These are phyloP conservation scores for Podila verticillata DNA, from an alignment of 192 early-diverging fungal species.

Conservation along the genomic window DNA sequence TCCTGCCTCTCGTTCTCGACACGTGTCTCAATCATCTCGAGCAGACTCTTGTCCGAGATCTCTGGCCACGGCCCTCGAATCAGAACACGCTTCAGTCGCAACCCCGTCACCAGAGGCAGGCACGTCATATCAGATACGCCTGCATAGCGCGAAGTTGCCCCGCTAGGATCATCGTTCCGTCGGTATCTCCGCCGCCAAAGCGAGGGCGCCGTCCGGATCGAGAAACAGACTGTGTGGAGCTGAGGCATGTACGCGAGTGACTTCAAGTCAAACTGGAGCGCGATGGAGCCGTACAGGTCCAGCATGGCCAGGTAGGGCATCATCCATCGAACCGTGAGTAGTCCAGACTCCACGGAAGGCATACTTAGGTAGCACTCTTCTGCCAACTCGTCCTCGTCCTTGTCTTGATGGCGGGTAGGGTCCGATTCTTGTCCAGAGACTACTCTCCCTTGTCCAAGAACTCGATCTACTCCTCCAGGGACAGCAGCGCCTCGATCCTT, in stretches of 20 bases:
- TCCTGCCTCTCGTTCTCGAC: neutral
- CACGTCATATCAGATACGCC: slow-evolving; percentile 8
- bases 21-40: slow-evolving; percentile 24
- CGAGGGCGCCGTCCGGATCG: slow-evolving; percentile 2
- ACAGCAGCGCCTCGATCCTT: no score
- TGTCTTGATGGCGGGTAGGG: neutral
- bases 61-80: slow-evolving; percentile 39
- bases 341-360: slow-evolving; percentile 3
- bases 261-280: slow-evolving; percentile 16
- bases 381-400: neutral
- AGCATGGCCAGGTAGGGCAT: slow-evolving; percentile 10
- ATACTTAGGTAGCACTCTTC: slow-evolving; percentile 8
- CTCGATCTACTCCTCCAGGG: no score
- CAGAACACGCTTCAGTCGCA: slow-evolving; percentile 11
- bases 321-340: slow-evolving; percentile 19
- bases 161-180: neutral
- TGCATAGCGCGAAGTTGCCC: neutral
- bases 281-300: slow-evolving; percentile 26
- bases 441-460: no score
- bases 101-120: slow-evolving; percentile 5
- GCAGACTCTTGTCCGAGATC: slow-evolving; percentile 23
- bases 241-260: slow-evolving; percentile 28
- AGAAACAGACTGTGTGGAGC: slow-evolving; percentile 16
- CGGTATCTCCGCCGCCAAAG: slow-evolving; percentile 2
- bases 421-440: no score